Conservation (phyloP, 192 early-diverging fungal genomes). For the Coemansia sp. region DNA sequence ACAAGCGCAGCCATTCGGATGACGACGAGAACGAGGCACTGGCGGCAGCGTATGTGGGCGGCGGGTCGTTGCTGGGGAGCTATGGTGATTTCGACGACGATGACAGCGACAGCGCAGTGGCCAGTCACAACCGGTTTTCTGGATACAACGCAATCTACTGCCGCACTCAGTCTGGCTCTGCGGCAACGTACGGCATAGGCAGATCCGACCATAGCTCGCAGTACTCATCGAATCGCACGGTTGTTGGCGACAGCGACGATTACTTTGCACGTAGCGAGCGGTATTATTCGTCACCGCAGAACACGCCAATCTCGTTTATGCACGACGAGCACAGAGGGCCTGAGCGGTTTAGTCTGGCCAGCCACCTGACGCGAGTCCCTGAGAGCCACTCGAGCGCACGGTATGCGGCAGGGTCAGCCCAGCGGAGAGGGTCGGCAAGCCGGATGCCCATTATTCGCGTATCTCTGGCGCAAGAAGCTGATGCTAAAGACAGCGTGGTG, state of each 20-base stretch:
- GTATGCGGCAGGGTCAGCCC: conserved; percentile 8
- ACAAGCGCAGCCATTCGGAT: conserved; percentile 32
- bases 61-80: conserved; percentile 24
- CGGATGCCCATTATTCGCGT: conserved; percentile 7
- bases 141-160: conserved; percentile 12
- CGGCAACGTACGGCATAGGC: background rate
- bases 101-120: background rate
- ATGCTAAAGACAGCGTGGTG: background rate
- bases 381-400: conserved; percentile 24
- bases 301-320: conserved; percentile 20
- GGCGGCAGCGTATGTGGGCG: conserved; percentile 42
- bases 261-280: conserved; percentile 6
- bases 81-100: conserved; percentile 37
- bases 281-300: conserved; percentile 27
- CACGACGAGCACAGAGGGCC: background rate
- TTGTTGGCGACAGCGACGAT: background rate
- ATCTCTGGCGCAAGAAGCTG: background rate
- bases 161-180: background rate
- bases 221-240: background rate
- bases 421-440: conserved; percentile 7
- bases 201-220: background rate
- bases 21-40: conserved; percentile 37
- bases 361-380: conserved; percentile 3
- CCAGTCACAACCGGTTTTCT: background rate
- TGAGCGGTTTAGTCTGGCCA: background rate